These are phyloP conservation scores for Mycosphaerella arachidis DNA, from an alignment of 2,329 filamentous ascomycete species.

Conservation along the genomic window DNA sequence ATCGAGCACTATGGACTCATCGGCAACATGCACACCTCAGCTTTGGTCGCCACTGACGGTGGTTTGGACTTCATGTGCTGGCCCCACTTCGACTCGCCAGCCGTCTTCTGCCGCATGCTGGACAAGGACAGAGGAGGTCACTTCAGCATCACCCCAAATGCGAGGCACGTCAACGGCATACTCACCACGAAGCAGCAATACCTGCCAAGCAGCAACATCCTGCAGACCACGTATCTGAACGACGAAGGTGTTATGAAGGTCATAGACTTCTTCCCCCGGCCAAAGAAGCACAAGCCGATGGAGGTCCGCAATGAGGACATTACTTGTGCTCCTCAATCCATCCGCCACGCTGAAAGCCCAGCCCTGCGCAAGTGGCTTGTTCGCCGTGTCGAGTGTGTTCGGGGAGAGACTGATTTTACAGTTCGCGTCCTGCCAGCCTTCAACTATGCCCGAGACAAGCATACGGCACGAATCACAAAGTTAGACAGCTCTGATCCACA, in stretches of 20 bases:
- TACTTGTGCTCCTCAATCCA: background rate
- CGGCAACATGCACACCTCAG: background rate
- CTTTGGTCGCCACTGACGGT: background rate
- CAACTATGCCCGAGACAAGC: background rate
- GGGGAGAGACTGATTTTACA: background rate
- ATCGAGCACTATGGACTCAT: slow-evolving; percentile 1
- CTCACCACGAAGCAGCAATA: background rate
- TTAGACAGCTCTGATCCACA: background rate
- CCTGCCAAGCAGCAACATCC: background rate
- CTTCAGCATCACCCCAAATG: background rate
- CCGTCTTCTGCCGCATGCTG: background rate
- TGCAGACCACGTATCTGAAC: background rate
- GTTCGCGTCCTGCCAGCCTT: background rate
- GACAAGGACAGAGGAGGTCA: background rate
- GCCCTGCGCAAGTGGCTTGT: background rate
- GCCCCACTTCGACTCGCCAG: background rate
- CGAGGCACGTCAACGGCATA: background rate
- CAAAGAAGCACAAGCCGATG: background rate
- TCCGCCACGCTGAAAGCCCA: background rate
- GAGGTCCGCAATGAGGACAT: background rate
- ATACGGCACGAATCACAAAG: background rate
- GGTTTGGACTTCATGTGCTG: slow-evolving; percentile 1
- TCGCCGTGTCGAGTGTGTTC: background rate
- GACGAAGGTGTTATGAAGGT: background rate
- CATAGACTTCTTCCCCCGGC: background rate